Conservation (phyloP, 2,329 filamentous ascomycete species). For the Ceratocystis huliohia region DNA sequence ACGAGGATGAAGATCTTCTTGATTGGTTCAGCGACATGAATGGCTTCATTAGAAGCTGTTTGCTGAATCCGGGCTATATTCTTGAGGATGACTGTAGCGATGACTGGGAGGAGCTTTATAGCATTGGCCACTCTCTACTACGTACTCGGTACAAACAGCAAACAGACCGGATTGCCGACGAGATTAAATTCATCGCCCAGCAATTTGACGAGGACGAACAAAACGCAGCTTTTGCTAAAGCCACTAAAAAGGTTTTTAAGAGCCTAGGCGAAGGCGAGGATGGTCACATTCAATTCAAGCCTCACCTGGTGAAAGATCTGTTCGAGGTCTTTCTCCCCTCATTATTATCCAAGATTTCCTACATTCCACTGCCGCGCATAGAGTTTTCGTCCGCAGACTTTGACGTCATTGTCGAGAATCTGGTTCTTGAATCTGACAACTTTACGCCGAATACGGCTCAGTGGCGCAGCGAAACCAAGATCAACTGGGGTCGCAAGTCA, state of each 20-base stretch:
- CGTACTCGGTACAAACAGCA: slow-evolving; percentile 78
- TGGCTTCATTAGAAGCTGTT: slow-evolving; percentile 63
- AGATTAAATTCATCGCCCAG: slow-evolving; percentile 75
- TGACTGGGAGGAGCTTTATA: slow-evolving; percentile 75
- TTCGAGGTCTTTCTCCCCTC: slow-evolving; percentile 74
- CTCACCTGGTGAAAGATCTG: slow-evolving; percentile 78
- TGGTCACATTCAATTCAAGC: slow-evolving; percentile 83
- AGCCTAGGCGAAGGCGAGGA: slow-evolving; percentile 76
- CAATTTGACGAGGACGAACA: slow-evolving; percentile 83
- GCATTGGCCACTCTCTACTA: slow-evolving; percentile 73
- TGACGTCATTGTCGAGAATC: slow-evolving; percentile 84
- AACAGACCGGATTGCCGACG: slow-evolving; percentile 74
- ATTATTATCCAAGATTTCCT: slow-evolving; percentile 71
- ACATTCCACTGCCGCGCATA: slow-evolving; percentile 85
- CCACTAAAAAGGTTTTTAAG: slow-evolving; percentile 72
- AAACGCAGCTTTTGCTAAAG: slow-evolving; percentile 66
- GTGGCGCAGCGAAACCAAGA: slow-evolving; percentile 82
- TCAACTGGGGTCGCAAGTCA: slow-evolving; percentile 86
- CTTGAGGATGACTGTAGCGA: slow-evolving; percentile 66
- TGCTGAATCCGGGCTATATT: slow-evolving; percentile 84
- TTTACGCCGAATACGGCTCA: slow-evolving; percentile 88
- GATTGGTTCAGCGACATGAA: slow-evolving; percentile 77
- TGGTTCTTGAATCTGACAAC: slow-evolving; percentile 93
- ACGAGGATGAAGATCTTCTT: slow-evolving; percentile 73
- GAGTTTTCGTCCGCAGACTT: slow-evolving; percentile 77